Evolutionary conservation across 306 rosid species (phyloP).

Genomic region (Pterocarpus santalinus): DNA sequence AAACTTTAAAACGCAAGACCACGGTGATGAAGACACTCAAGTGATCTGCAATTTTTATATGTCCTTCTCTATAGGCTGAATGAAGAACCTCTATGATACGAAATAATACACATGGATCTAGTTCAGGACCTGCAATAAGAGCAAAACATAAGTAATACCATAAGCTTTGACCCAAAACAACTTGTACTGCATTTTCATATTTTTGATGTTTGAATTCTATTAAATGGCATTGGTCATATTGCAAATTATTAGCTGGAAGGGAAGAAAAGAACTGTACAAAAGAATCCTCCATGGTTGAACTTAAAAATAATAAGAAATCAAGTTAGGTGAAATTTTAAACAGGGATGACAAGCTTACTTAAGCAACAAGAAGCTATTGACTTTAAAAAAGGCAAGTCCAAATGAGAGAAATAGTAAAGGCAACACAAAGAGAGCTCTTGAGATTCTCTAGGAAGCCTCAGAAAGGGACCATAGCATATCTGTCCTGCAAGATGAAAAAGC

Average conservation of each 20-base stretch:
- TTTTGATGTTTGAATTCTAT: conserved; percentile 26
- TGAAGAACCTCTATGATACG: conserved; percentile 73
- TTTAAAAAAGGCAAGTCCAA: conserved; percentile 66
- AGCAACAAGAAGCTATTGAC: conserved; percentile 80
- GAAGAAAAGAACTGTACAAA: conserved; percentile 25
- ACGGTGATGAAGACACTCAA: conserved; percentile 76
- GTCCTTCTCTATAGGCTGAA: conserved; percentile 71
- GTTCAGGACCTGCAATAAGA: conserved; percentile 69
- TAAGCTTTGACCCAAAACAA: conserved; percentile 17
- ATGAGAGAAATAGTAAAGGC: conserved; percentile 72
- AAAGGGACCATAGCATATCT: conserved; percentile 72
- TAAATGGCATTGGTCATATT: conserved; percentile 8
- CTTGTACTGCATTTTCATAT: neutral
- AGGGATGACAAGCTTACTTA: conserved; percentile 64
- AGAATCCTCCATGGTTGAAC: conserved; percentile 10
- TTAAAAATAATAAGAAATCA: conserved; percentile 2
- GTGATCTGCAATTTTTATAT: conserved; percentile 63
- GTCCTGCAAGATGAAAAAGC: conserved; percentile 63
- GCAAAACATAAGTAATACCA: conserved; percentile 21
- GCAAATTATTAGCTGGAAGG: conserved; percentile 14
- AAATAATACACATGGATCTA: conserved; percentile 62
- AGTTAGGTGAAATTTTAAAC: conserved; percentile 27
- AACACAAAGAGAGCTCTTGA: conserved; percentile 83
- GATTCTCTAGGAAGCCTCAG: conserved; percentile 74
- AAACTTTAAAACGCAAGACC: conserved; percentile 66